Percentiles rank a stretch among this genome's conserved stretches.
phyloP scores from a whole-genome alignment of 164 flowering plant species.

The Piper betle region DNA sequence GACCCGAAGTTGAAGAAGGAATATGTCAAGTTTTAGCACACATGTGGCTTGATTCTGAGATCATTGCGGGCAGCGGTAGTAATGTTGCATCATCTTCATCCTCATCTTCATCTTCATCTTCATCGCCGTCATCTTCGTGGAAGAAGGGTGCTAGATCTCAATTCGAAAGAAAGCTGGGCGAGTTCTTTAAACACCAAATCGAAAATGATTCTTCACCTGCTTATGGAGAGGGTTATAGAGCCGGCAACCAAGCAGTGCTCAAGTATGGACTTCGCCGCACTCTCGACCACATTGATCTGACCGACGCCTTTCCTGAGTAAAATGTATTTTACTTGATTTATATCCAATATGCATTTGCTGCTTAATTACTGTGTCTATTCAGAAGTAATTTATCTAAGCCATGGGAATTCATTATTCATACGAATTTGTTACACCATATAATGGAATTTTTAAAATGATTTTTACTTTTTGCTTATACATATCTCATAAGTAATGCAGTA shows the following conservation, averaged over 20 bases:
- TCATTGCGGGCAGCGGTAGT: constrained; percentile 32
- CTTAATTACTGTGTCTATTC: too few species aligned
- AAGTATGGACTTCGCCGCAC: constrained; percentile 65
- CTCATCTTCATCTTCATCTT: constrained; percentile 15
- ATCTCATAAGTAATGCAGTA: too few species aligned
- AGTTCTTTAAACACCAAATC: constrained; percentile 85
- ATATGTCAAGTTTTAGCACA: too few species aligned
- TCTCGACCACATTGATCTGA: constrained; percentile 64
- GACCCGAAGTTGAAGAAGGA: constrained; percentile 12
- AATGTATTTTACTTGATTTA: too few species aligned
- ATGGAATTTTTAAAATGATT: too few species aligned
- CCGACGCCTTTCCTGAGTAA: constrained; percentile 57
- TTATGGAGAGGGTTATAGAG: constrained; percentile 87
- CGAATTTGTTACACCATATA: background rate
- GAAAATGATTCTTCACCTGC: constrained; percentile 75
- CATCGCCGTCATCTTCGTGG: constrained; percentile 17
- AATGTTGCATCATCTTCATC: constrained; percentile 36
- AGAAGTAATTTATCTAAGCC: too few species aligned
- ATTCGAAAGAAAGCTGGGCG: constrained; percentile 76
- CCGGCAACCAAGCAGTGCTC: constrained; percentile 61
- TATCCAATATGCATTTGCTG: too few species aligned
- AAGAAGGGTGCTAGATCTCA: constrained; percentile 44
- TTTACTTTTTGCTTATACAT: too few species aligned
- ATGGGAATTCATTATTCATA: constrained; percentile 12
- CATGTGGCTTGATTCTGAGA: constrained; percentile 24